phyloP scores from a whole-genome alignment of 192 early-diverging fungal species.

The Backusella sp. region DNA sequence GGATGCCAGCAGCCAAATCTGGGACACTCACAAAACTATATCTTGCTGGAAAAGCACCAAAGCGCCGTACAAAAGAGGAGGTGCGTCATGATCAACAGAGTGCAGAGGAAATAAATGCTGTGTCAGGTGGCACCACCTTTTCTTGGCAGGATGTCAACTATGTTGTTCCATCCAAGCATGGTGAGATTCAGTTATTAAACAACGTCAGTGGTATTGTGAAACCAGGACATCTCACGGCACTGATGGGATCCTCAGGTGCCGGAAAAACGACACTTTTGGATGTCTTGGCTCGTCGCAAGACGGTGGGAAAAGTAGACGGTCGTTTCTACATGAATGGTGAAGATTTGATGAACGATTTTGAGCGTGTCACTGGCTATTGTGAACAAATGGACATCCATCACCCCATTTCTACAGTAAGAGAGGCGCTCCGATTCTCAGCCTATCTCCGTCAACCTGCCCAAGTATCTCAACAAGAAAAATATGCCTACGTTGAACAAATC shows the following conservation, averaged over 20 bases:
- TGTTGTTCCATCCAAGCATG: constrained; percentile 44
- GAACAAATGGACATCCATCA: constrained; percentile 83
- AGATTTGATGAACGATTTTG: constrained; percentile 51
- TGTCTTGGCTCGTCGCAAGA: constrained; percentile 75
- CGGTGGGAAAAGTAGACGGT: constrained; percentile 60
- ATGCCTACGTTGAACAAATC: constrained; percentile 71
- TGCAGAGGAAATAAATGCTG: constrained; percentile 36
- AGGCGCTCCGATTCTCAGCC: constrained; percentile 75
- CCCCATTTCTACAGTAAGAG: constrained; percentile 68
- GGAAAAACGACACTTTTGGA: constrained; percentile 80
- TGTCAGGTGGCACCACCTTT: constrained; percentile 51
- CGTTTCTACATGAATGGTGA: constrained; percentile 67
- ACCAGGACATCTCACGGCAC: constrained; percentile 65
- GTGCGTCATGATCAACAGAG: background rate
- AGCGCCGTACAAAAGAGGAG: constrained; percentile 6
- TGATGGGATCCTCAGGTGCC: constrained; percentile 73
- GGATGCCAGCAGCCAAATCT: constrained; percentile 55
- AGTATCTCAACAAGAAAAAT: constrained; percentile 62
- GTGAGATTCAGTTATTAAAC: constrained; percentile 55
- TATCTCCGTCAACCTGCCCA: constrained; percentile 64
- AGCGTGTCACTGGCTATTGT: constrained; percentile 72
- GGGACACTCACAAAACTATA: constrained; percentile 50
- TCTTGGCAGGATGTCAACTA: constrained; percentile 64
- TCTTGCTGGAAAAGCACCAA: constrained; percentile 34
- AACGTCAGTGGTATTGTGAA: constrained; percentile 39